phyloP scores from a whole-genome alignment of 208 protist species.

The Herpetomonas samuelpessoai region DNA sequence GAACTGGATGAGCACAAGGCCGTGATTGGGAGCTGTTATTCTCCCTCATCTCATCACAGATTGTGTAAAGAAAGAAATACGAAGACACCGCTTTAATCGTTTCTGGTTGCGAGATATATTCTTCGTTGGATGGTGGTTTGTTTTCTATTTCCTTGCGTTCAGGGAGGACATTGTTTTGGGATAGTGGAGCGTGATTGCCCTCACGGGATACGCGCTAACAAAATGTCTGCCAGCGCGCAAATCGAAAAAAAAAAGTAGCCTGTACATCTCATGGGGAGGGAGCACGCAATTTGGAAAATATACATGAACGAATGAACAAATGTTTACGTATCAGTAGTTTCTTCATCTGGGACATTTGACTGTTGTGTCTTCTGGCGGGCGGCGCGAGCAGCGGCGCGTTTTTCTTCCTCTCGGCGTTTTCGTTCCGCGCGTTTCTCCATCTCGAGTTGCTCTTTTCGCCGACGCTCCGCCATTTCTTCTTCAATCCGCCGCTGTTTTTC shows the following conservation, averaged over 20 bases:
- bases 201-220: too few species aligned
- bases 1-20: too few species aligned
- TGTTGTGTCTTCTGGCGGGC: slow-evolving; percentile 25
- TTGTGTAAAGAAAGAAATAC: too few species aligned
- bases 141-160: too few species aligned
- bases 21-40: too few species aligned
- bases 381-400: slow-evolving; percentile 20
- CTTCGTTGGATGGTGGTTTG: too few species aligned
- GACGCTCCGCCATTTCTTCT: slow-evolving; percentile 19
- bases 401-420: slow-evolving; percentile 55
- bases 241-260: background rate
- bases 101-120: too few species aligned
- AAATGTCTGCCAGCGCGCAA: too few species aligned
- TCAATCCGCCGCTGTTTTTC: slow-evolving; percentile 21
- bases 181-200: too few species aligned
- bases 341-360: slow-evolving; percentile 11
- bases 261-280: background rate
- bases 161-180: too few species aligned
- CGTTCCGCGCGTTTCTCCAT: slow-evolving; percentile 52
- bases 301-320: slow-evolving; percentile 5
- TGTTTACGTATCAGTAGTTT: background rate
- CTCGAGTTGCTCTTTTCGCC: slow-evolving; percentile 42
- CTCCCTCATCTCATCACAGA: too few species aligned
- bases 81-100: too few species aligned
- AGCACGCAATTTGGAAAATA: background rate